Conservation (phyloP, 306 rosid species). For the Malus fusca region DNA sequence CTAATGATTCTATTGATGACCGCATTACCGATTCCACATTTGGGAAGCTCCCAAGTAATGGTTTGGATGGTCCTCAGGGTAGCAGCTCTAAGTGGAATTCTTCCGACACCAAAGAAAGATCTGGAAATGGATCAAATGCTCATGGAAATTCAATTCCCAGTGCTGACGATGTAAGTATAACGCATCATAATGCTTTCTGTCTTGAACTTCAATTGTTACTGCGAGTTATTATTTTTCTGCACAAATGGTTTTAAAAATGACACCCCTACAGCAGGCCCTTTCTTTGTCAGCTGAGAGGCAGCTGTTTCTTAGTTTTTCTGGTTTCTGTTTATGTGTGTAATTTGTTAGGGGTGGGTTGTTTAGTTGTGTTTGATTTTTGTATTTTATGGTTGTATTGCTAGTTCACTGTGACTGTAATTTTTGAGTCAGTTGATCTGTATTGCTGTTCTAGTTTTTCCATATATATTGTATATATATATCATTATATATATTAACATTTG, state of each 20-base stretch:
- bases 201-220: not conserved
- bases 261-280: not conserved
- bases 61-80: slow-evolving; percentile 75
- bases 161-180: slow-evolving; percentile 67
- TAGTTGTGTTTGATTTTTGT: not conserved
- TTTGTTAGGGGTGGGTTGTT: not conserved
- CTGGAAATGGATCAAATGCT: slow-evolving; percentile 58
- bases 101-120: slow-evolving; percentile 45
- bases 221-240: not conserved
- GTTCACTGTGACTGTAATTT: not conserved
- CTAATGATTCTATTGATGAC: slow-evolving; percentile 82
- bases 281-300: not conserved
- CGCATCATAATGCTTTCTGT: not conserved
- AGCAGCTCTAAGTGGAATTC: slow-evolving; percentile 58
- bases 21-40: slow-evolving; percentile 43
- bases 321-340: not conserved
- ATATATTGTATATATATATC: no score
- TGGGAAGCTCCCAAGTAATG: slow-evolving; percentile 63
- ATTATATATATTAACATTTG: not conserved
- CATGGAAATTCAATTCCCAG: slow-evolving; percentile 51
- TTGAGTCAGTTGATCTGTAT: not conserved
- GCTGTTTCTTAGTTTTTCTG: not conserved
- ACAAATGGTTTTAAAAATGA: not conserved
- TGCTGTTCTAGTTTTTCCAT: not conserved
- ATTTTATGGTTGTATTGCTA: not conserved